Conservation (phyloP, 371 early-diverging fungal genomes). For the Mortierella polycephala region DNA sequence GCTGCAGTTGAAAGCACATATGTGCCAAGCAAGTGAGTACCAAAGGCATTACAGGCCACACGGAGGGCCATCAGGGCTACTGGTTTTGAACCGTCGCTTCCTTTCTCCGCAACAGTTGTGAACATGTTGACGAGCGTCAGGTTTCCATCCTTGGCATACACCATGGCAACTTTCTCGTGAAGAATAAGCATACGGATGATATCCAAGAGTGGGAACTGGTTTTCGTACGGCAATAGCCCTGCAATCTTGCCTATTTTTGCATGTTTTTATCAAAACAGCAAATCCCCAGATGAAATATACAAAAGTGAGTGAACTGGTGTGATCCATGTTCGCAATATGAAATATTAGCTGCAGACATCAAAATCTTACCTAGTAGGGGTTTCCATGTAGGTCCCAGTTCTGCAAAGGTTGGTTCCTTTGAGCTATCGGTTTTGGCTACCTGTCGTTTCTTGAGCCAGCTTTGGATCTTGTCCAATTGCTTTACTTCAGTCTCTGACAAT, state of each 20-base stretch:
- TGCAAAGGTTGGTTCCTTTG: conserved; percentile 37
- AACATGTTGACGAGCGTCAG: conserved; percentile 49
- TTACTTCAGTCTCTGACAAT: conserved; percentile 27
- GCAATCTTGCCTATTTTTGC: conserved; percentile 47
- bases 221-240: conserved; percentile 57
- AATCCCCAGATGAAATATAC: conserved; percentile 5
- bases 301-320: background rate
- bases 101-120: conserved; percentile 43
- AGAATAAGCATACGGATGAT: conserved; percentile 69
- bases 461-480: conserved; percentile 42
- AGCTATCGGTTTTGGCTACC: conserved; percentile 35
- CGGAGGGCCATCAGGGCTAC: conserved; percentile 65
- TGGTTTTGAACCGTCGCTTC: conserved; percentile 52
- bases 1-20: conserved; percentile 65
- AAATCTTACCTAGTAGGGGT: conserved; percentile 52
- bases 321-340: background rate
- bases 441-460: conserved; percentile 42
- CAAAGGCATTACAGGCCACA: conserved; percentile 73
- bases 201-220: conserved; percentile 75
- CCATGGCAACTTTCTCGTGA: conserved; percentile 55
- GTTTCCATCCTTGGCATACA: conserved; percentile 59
- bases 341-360: background rate
- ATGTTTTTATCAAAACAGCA: background rate
- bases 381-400: conserved; percentile 54
- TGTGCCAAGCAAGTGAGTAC: conserved; percentile 57